These are phyloP conservation scores for Grifola frondosa DNA, from an alignment of 1,284 basidiomycete species.

Conservation along the genomic window DNA sequence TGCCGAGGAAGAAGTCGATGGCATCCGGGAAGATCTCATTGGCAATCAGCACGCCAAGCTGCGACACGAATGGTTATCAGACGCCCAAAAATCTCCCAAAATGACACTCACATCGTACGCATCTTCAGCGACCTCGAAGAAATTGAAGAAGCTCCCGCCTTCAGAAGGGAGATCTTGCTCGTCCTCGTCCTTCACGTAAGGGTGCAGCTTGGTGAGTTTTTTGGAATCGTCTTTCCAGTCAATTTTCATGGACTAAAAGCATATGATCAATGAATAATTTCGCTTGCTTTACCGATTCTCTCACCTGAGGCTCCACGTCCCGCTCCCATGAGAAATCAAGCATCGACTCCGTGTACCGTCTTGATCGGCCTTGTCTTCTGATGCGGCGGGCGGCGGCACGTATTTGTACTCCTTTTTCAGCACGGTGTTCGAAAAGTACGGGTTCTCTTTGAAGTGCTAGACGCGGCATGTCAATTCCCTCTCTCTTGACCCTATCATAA, in stretches of 20 bases:
- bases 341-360: conserved; percentile 71
- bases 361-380: conserved; percentile 59
- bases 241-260: conserved; percentile 68
- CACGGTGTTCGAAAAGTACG: conserved; percentile 71
- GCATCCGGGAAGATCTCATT: conserved; percentile 78
- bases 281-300: background rate
- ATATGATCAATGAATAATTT: too few species aligned
- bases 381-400: conserved; percentile 51
- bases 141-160: conserved; percentile 85
- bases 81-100: conserved; percentile 2
- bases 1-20: conserved; percentile 75
- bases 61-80: conserved; percentile 18
- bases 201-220: conserved; percentile 75
- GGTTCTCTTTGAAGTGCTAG: conserved; percentile 82
- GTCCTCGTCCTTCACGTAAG: conserved; percentile 58
- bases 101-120: conserved; percentile 59
- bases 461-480: conserved; percentile 6
- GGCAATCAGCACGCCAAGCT: conserved; percentile 72
- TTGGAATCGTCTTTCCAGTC: conserved; percentile 81
- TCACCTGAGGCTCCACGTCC: conserved; percentile 63
- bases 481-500: background rate
- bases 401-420: conserved; percentile 81
- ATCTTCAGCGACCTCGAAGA: conserved; percentile 70
- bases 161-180: conserved; percentile 61
- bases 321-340: conserved; percentile 77